Evolutionary conservation across 1,139 yeast genomes (phyloP).

Genomic region (Candida glucosophila): DNA sequence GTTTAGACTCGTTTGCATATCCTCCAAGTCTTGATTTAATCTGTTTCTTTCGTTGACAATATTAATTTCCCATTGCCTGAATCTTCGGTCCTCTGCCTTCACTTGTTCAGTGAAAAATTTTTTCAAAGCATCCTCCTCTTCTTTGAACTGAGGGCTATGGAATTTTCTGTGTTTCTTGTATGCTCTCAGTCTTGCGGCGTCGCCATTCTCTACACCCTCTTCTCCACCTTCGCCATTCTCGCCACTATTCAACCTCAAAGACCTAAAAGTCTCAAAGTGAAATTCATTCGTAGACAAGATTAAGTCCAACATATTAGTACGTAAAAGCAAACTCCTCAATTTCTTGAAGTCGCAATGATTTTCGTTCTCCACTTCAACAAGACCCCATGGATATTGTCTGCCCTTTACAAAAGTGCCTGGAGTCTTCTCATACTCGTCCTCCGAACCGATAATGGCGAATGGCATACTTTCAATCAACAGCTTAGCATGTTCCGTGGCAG

Average conservation of each 20-base stretch:
- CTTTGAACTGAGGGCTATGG: constrained; percentile 88
- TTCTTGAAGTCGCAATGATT: constrained; percentile 92
- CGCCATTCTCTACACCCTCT: constrained; percentile 27
- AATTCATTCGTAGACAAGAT: constrained; percentile 82
- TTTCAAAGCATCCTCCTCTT: constrained; percentile 91
- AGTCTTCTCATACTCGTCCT: constrained; percentile 69
- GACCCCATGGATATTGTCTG: constrained; percentile 96
- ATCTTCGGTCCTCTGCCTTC: constrained; percentile 92
- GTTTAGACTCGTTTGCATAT: constrained; percentile 68
- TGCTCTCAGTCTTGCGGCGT: constrained; percentile 17
- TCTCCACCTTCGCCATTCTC: constrained; percentile 30
- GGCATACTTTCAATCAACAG: constrained; percentile 89
- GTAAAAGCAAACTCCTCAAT: constrained; percentile 74
- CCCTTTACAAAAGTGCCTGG: constrained; percentile 78
- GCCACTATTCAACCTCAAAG: constrained; percentile 64
- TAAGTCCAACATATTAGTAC: constrained; percentile 91
- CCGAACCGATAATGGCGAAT: constrained; percentile 87
- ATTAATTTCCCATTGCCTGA: constrained; percentile 97
- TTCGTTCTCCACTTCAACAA: constrained; percentile 95
- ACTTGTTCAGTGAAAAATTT: constrained; percentile 97
- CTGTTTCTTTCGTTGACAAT: constrained; percentile 91
- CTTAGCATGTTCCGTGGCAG: constrained; percentile 73
- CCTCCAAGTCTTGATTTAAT: constrained; percentile 87
- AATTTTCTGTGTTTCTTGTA: constrained; percentile 41
- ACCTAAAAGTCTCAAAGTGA: constrained; percentile 86